Evolutionary conservation across 2,329 filamentous ascomycete genomes (phyloP), one percentile per base, ranked within the genome.

Genomic region (Ceratocystis albifundus): DNA sequence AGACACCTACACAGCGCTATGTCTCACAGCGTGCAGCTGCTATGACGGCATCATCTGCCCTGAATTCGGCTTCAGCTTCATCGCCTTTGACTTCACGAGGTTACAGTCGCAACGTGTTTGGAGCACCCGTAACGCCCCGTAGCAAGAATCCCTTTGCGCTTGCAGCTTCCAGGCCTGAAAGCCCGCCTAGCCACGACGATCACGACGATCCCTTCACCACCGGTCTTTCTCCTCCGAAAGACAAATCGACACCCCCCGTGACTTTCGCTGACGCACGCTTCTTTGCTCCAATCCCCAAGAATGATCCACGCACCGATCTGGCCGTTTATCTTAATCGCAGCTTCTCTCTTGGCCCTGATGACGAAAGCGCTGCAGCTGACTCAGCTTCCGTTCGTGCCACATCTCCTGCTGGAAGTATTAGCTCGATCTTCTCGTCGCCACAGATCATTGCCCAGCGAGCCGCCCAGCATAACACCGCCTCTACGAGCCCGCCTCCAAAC

Each of bases 261-360:
- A 74, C 77, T 55, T 82, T 84, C 65, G 79, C 83, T 65, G 81
- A 82, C 64, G 81, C 81, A 20, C 78, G 82, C 73, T 83, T 82
- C 74, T 80, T 80, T 5, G 74, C 76, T 6, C 68, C 71, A n/a
- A 57, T 55, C 6, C 25, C 59, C 15, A 55, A 64, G 17, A 72
- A 74, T 63, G 76, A 78, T 63, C 74, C 76, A 61, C 71, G 75
- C 20, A 74, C 72, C 62, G 69, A 72, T 6, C 67, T 78, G 62
- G 74, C 74, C 0, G 74, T 75, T 22, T 70, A 77, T 22, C 74
- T 78, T 61, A 72, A 71, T 30, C 71, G 73, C 57, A 73, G 73
- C 44, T 76, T 78, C 64, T 72, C 70, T 4, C 69, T 78, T 0
- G 72, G 71, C 36, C 69, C 64, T 1, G 66, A 68, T 22, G 66